Conservation (phyloP, 768 basidiomycete species). For the Krasilnikovozyma curviuscula region DNA sequence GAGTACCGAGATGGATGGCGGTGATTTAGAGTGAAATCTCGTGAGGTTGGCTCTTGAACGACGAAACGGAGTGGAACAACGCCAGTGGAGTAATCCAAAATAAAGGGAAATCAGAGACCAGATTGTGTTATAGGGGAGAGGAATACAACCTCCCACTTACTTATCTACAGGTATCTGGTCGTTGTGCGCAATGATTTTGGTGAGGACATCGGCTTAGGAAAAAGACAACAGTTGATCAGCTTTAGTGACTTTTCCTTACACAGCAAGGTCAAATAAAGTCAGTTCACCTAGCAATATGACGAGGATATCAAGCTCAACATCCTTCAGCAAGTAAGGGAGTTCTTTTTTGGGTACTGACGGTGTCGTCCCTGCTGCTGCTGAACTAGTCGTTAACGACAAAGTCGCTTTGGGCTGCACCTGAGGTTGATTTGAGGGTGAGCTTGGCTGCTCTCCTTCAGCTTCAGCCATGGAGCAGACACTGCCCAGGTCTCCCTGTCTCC, state of each 20-base stretch:
- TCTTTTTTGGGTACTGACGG: too few species aligned
- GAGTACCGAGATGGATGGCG: constrained; percentile 66
- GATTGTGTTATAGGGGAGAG: constrained; percentile 16
- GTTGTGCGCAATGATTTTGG: constrained; percentile 85
- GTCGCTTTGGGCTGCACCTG: too few species aligned
- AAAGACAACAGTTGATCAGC: too few species aligned
- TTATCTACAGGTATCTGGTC: constrained; percentile 80
- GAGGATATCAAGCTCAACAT: constrained; percentile 61
- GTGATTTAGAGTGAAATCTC: constrained; percentile 83
- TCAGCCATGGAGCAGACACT: too few species aligned
- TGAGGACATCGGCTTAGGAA: constrained; percentile 94
- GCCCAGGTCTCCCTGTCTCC: too few species aligned
- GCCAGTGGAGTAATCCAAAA: constrained; percentile 11
- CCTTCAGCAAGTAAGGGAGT: constrained; percentile 20
- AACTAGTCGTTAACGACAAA: too few species aligned
- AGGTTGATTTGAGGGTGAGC: too few species aligned
- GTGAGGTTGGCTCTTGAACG: constrained; percentile 84
- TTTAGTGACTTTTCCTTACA: not conserved
- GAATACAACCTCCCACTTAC: constrained; percentile 36
- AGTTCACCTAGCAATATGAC: constrained; percentile 71
- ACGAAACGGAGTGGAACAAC: constrained; percentile 4
- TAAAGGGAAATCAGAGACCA: too few species aligned
- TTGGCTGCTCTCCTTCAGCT: too few species aligned
- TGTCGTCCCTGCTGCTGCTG: too few species aligned
- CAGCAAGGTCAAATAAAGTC: not conserved